Conservation (phyloP, 148 eudicot species). For the Vaccinium corymbosum region DNA sequence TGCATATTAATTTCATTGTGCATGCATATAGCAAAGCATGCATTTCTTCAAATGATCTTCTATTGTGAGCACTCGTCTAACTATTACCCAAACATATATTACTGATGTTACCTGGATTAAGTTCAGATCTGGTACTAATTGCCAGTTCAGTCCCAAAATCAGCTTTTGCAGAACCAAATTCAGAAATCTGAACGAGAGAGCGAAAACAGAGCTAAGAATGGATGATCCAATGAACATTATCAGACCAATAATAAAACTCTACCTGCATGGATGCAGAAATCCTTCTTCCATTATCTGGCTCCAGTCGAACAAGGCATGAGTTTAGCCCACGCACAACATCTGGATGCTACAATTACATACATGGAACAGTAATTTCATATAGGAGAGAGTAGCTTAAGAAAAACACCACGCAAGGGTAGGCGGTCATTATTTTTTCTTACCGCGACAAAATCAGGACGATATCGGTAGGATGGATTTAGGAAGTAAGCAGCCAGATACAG, state of each 20-base stretch:
- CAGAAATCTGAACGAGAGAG: conserved; percentile 57
- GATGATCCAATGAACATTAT: background rate
- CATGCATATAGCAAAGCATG: background rate
- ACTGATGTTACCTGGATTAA: conserved; percentile 72
- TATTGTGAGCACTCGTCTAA: background rate
- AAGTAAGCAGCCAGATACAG: conserved; percentile 83
- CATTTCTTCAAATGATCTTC: background rate
- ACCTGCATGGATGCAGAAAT: conserved; percentile 94
- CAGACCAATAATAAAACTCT: background rate
- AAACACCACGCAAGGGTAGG: background rate
- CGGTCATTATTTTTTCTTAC: conserved; percentile 35
- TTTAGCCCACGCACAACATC: conserved; percentile 89
- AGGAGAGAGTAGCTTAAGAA: background rate
- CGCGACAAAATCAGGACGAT: conserved; percentile 70
- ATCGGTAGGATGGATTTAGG: conserved; percentile 80
- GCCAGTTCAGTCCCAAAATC: conserved; percentile 98
- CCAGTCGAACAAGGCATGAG: conserved; percentile 81
- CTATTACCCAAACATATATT: background rate
- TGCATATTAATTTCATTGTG: background rate
- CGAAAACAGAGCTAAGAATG: background rate
- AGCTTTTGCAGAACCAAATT: conserved; percentile 88
- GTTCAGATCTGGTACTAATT: conserved; percentile 81
- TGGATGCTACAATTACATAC: conserved; percentile 51
- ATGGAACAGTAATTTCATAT: background rate
- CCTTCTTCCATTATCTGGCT: conserved; percentile 64